Conservation (phyloP, 1,284 basidiomycete genomes). For the Gomphus sp. region DNA sequence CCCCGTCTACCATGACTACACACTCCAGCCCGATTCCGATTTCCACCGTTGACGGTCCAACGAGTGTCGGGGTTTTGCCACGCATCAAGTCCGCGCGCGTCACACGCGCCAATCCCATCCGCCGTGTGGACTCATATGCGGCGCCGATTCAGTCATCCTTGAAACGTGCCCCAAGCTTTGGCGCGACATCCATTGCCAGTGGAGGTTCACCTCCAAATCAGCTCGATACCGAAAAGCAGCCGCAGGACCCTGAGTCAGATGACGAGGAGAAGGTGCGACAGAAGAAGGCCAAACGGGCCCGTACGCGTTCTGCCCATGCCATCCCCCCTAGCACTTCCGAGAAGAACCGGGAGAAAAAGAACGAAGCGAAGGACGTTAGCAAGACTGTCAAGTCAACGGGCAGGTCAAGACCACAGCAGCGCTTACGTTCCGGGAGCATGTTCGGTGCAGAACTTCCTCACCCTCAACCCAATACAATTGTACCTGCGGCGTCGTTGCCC, state of each 20-base stretch:
- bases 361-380: neutral
- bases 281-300: constrained; percentile 52
- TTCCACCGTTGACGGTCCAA: constrained; percentile 15
- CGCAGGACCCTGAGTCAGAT: constrained; percentile 48
- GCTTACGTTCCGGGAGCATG: constrained; percentile 1
- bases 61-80: constrained; percentile 21
- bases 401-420: neutral
- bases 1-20: constrained; percentile 25
- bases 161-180: constrained; percentile 45
- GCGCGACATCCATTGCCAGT: constrained; percentile 17
- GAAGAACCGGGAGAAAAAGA: constrained; percentile 1
- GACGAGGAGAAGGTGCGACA: constrained; percentile 63
- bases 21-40: constrained; percentile 13
- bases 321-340: neutral
- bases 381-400: neutral
- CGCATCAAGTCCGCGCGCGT: constrained; percentile 21
- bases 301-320: constrained; percentile 21
- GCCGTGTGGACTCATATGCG: constrained; percentile 29
- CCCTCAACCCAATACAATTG: constrained; percentile 10
- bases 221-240: constrained; percentile 11
- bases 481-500: neutral
- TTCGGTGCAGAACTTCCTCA: constrained; percentile 15
- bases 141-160: constrained; percentile 17
- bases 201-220: neutral
- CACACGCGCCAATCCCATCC: constrained; percentile 29